Conservation (phyloP, 257 asterid genomes). For the Capsicum baccatum region DNA sequence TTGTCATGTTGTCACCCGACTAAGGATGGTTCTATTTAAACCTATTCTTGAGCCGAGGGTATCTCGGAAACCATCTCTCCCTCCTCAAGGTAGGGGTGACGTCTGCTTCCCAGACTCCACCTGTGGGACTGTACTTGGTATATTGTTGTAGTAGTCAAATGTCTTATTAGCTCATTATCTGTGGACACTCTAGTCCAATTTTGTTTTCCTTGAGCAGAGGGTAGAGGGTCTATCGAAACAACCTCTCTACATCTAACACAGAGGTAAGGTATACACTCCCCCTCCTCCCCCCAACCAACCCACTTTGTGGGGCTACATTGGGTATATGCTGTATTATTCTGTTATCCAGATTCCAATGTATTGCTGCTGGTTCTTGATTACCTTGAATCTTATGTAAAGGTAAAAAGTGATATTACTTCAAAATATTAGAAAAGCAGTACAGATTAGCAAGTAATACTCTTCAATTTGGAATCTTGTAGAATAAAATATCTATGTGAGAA, state of each 20-base stretch:
- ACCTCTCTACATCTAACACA: too few relatives aligned
- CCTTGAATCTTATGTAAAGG: neutral
- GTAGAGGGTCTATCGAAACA: too few relatives aligned
- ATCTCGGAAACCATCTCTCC: neutral
- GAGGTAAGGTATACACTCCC: too few relatives aligned
- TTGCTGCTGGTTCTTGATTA: neutral
- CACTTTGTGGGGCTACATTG: too few relatives aligned
- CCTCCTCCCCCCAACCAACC: too few relatives aligned
- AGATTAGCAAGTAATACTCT: too few relatives aligned
- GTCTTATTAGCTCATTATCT: neutral
- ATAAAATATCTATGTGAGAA: too few relatives aligned
- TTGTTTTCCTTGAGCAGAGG: too few relatives aligned
- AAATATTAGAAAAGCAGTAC: neutral
- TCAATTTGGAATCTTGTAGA: too few relatives aligned
- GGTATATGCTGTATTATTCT: too few relatives aligned
- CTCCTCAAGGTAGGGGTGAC: neutral
- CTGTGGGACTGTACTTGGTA: too few relatives aligned
- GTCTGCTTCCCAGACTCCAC: neutral
- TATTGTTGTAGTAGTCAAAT: too few relatives aligned
- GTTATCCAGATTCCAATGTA: neutral
- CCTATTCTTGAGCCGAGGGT: neutral
- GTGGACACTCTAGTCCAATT: neutral
- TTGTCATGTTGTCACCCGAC: neutral
- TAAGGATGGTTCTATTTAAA: neutral
- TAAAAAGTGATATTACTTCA: neutral